These are phyloP conservation scores for Begonia peltatifolia DNA, from an alignment of 306 rosid genomes.

Conservation along the genomic window DNA sequence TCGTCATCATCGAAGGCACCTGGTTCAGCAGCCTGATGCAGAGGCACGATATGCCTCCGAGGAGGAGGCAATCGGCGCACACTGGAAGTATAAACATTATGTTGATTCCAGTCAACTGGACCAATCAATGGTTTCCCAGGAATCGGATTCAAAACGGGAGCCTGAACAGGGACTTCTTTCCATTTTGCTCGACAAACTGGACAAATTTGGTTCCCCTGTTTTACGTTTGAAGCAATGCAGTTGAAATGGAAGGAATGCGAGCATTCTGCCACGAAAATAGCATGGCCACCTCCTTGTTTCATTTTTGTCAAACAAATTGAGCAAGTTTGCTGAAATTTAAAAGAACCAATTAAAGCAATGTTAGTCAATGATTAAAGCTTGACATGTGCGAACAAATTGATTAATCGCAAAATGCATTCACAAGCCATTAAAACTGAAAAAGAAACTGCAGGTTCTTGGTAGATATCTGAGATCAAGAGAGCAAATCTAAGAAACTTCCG, in stretches of 20 bases:
- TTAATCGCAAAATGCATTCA: neutral
- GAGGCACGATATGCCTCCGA: constrained; percentile 66
- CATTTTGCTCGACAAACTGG: constrained; percentile 95
- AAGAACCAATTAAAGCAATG: constrained; percentile 7
- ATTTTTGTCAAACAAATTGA: constrained; percentile 79
- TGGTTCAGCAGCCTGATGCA: constrained; percentile 70
- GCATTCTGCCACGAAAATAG: constrained; percentile 91
- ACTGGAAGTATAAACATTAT: constrained; percentile 74
- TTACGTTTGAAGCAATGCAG: constrained; percentile 77
- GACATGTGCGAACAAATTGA: neutral
- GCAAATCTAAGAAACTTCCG: neutral
- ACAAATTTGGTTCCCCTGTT: constrained; percentile 86
- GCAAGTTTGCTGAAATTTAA: constrained; percentile 56
- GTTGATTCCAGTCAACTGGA: constrained; percentile 65
- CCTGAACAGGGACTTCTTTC: constrained; percentile 82
- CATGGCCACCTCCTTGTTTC: constrained; percentile 93
- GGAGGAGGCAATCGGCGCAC: constrained; percentile 62
- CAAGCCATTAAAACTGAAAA: neutral
- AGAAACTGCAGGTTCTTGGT: neutral
- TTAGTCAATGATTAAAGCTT: constrained; percentile 1
- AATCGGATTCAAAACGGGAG: constrained; percentile 41
- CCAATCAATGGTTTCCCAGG: constrained; percentile 38
- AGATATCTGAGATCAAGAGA: neutral
- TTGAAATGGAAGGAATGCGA: constrained; percentile 96
- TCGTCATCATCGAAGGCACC: constrained; percentile 76